Evolutionary conservation across 2,329 filamentous ascomycete genomes (phyloP).

Genomic region (Bipolaris victoriae): DNA sequence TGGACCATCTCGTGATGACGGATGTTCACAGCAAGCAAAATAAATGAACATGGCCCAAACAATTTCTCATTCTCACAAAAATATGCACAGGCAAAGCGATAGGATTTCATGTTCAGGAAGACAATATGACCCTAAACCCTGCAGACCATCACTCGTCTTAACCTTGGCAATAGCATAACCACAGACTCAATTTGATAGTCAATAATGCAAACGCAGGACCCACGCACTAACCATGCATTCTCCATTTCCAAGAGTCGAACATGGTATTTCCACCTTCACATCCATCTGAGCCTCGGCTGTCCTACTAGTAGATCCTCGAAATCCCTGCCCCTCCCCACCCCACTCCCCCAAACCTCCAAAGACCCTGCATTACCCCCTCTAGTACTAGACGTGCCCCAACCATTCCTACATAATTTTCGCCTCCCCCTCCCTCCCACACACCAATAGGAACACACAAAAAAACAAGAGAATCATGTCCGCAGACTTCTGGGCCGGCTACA

Average conservation of each 20-base stretch:
- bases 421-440: background rate
- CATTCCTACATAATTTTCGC: background rate
- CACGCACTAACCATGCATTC: background rate
- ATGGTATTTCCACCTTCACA: background rate
- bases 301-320: background rate
- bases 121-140: too few relatives aligned
- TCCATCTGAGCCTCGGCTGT: conserved; percentile 25
- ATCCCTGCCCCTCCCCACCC: conserved; percentile 3
- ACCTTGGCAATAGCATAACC: too few relatives aligned
- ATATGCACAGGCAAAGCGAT: too few relatives aligned
- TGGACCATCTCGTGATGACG: background rate
- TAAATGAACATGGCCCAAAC: too few relatives aligned
- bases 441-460: background rate
- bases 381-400: conserved; percentile 6
- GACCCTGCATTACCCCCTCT: conserved; percentile 16
- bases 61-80: background rate
- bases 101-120: too few relatives aligned
- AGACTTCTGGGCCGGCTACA: conserved; percentile 93
- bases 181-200: too few relatives aligned
- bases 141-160: too few relatives aligned
- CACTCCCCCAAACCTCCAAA: conserved; percentile 10
- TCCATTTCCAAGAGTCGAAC: background rate
- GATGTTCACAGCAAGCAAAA: too few relatives aligned
- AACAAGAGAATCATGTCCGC: conserved; percentile 70
- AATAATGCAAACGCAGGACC: too few relatives aligned